A percentile compares a stretch with the other conserved stretches of the same genome.
phyloP scores from a whole-genome alignment of 177 flowering plant genomes.

The Viscum album region DNA sequence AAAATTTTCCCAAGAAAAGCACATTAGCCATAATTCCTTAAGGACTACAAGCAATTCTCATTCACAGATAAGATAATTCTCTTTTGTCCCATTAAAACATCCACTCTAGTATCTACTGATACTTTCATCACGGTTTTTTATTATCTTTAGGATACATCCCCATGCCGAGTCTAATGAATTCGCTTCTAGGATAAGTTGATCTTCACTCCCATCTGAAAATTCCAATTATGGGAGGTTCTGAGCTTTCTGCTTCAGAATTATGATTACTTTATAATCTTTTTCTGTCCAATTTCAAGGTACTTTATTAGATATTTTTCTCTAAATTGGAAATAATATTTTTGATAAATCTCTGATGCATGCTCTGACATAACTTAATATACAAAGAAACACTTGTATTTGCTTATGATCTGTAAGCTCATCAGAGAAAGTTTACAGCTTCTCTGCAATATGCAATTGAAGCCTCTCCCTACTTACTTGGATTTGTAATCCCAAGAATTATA shows the following conservation, averaged over 20 bases:
- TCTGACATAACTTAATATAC: not conserved
- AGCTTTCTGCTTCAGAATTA: not conserved
- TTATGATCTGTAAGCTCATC: too few species aligned
- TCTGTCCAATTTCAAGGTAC: not conserved
- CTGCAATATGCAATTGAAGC: not conserved
- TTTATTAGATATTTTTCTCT: not conserved
- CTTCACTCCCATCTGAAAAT: not conserved
- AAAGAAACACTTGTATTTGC: not conserved
- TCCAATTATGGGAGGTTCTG: not conserved
- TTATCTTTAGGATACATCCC: too few species aligned
- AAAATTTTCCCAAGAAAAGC: too few species aligned
- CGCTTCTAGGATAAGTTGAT: too few species aligned
- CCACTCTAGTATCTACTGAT: not conserved
- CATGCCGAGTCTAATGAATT: too few species aligned
- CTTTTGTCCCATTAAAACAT: not conserved
- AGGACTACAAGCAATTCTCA: not conserved
- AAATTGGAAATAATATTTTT: too few species aligned
- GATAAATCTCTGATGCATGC: too few species aligned
- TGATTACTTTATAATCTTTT: not conserved
- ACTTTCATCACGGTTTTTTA: not conserved
- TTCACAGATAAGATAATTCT: not conserved
- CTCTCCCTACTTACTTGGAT: not conserved
- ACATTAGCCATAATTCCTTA: not conserved
- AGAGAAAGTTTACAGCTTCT: not conserved
- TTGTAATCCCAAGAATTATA: not conserved